These are phyloP conservation scores for Ulota crispa DNA, from an alignment of 225 moss, liverwort and hornwort genomes.

Conservation along the genomic window DNA sequence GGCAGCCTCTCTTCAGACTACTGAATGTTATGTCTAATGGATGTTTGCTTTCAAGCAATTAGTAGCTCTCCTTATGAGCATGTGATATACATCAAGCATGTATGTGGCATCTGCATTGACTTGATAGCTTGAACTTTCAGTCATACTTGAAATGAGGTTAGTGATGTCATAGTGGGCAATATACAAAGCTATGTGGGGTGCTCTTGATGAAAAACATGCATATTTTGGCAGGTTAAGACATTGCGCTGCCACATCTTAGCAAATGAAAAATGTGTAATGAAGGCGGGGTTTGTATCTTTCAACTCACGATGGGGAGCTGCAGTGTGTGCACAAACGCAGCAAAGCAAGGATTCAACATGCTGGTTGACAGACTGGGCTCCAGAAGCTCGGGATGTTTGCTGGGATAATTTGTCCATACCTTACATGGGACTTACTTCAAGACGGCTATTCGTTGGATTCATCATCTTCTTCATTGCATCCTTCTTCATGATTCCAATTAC, in stretches of 20 bases:
- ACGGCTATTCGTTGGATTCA: constrained; percentile 44
- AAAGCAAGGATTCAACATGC: constrained; percentile 78
- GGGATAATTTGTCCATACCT: constrained; percentile 80
- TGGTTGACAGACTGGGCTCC: constrained; percentile 98
- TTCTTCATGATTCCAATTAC: constrained; percentile 88
- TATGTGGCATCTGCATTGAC: not conserved
- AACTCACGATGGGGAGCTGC: constrained; percentile 93
- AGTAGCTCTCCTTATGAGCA: not conserved
- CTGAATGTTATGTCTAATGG: too few relatives aligned
- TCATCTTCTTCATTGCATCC: constrained; percentile 59
- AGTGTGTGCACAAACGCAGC: constrained; percentile 88
- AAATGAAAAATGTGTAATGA: constrained; percentile 69
- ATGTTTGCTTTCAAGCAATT: not conserved
- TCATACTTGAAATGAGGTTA: not conserved
- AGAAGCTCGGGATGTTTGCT: constrained; percentile 84
- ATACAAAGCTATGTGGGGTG: not conserved
- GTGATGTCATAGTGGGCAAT: not conserved
- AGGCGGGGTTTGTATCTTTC: constrained; percentile 86
- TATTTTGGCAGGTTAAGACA: constrained; percentile 54
- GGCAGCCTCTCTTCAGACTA: too few relatives aligned
- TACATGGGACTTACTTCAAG: constrained; percentile 71
- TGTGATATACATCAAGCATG: not conserved
- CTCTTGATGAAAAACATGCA: not conserved
- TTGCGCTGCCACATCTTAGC: constrained; percentile 58
- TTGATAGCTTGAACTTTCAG: not conserved